Evolutionary conservation across 1,284 basidiomycete species (phyloP).

Genomic region (Leccinum pachyderme): DNA sequence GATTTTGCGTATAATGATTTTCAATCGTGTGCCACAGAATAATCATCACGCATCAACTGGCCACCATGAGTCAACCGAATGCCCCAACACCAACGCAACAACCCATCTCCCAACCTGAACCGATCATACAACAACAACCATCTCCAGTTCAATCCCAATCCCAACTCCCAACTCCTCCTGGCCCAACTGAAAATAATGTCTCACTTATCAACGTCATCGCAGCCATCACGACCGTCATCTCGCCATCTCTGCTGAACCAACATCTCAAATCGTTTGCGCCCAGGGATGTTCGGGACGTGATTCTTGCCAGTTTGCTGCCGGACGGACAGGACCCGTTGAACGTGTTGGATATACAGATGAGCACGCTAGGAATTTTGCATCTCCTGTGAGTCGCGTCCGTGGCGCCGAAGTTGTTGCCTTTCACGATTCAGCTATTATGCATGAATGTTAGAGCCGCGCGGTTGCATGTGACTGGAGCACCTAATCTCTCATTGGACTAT

Average conservation of each 20-base stretch:
- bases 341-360: constrained; percentile 49
- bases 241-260: constrained; percentile 37
- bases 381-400: constrained; percentile 55
- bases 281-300: constrained; percentile 47
- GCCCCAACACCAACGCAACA: constrained; percentile 26
- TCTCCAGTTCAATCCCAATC: constrained; percentile 17
- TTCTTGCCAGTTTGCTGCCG: constrained; percentile 47
- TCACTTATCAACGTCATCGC: constrained; percentile 44
- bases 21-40: neutral
- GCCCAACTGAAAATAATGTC: constrained; percentile 8
- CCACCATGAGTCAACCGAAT: constrained; percentile 27
- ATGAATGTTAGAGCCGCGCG: constrained; percentile 48
- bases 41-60: neutral
- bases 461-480: constrained; percentile 39
- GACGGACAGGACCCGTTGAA: constrained; percentile 61
- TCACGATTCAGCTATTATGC: neutral
- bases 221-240: constrained; percentile 45
- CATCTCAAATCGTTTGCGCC: constrained; percentile 42
- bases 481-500: constrained; percentile 37
- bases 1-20: neutral
- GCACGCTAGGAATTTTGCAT: constrained; percentile 65
- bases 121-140: constrained; percentile 18
- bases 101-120: constrained; percentile 20
- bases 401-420: neutral
- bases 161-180: constrained; percentile 9